Evolutionary conservation across 495 filamentous ascomycete genomes (phyloP), one percentile per base, ranked within the genome.

Genomic region (Parachaetomium inaequale): DNA sequence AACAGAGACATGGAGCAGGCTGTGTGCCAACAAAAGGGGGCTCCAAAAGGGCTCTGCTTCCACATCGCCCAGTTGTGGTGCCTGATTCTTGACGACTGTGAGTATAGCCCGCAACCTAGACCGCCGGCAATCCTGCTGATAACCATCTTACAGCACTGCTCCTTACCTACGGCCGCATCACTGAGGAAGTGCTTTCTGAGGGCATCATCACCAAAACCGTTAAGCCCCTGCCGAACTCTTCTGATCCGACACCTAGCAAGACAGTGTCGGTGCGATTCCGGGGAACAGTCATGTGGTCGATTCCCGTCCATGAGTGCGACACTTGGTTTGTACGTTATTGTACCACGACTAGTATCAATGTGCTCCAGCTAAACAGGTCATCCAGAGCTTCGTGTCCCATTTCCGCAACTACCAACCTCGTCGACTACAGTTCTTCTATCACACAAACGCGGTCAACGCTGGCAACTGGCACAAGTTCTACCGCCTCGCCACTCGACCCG

Each of bases 1-100:
- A 65, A 73, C 28, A 64, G 75, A 25, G 75, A 78, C 31, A 74
- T 76, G 74, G 63, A 74, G 28, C 75, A 78, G 56, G 74, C 72
- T 23, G 74, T 75, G 15, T 70, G 75, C 38, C 65, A 74, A 32
- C 62, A 69, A 40, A 61, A 61, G 12, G 64, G 66, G 7, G 64
- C 58, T 2, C 64, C 70, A 0, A 46, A 55, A 2, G 67, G 67
- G 12, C 26, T 62, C n/a, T 78, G 75, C 43, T 78, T 76, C 73
- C 50, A 78, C 53, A 66, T 78, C 32, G 57, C 74, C 14, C 75
- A 78, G 54, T 34, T 76, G 23, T 78, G 75, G 75, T 72, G 66
- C 59, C 53, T 76, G 19, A 60, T 76, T 7, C 43, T 78, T 6
- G 69, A 75, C 59, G 69, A 75, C 40, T 68, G 74, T 76, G 64